A percentile compares a stretch with the other conserved stretches of the same genome.
These are phyloP conservation scores for Alternaria triticimaculans DNA, from an alignment of 2,329 filamentous ascomycete genomes.

Conservation along the genomic window DNA sequence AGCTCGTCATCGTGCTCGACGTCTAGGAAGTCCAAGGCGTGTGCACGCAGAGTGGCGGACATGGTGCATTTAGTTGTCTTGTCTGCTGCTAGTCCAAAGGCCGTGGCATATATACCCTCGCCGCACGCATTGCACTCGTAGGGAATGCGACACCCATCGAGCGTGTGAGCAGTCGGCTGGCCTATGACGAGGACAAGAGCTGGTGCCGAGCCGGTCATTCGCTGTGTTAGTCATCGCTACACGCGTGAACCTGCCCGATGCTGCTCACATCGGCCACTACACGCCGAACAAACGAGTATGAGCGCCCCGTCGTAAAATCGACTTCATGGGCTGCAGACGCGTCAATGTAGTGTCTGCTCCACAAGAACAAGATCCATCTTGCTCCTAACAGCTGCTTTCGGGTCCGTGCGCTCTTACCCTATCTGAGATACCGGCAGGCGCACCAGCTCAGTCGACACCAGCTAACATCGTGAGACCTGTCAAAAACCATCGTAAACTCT, in stretches of 20 bases:
- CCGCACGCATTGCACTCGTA: conserved; percentile 6
- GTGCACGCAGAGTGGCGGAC: conserved; percentile 22
- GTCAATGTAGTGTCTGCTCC: neutral
- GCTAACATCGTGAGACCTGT: neutral
- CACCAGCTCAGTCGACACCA: neutral
- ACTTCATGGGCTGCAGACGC: neutral
- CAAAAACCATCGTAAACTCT: neutral
- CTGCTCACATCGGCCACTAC: neutral
- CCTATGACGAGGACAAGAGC: conserved; percentile 15
- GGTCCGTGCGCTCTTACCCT: neutral
- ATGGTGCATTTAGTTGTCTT: conserved; percentile 19
- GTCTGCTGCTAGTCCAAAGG: conserved; percentile 16
- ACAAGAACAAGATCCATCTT: neutral
- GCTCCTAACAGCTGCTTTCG: neutral
- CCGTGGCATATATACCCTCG: conserved; percentile 14
- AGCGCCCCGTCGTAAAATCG: too few relatives aligned
- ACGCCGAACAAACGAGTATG: neutral
- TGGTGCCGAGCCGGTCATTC: neutral
- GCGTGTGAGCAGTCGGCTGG: conserved; percentile 6
- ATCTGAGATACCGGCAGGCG: neutral
- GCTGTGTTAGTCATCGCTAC: conserved; percentile 4
- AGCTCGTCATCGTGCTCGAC: conserved; percentile 33
- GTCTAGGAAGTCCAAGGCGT: conserved; percentile 19
- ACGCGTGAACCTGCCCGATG: neutral
- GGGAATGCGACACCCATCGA: conserved; percentile 3